These are phyloP conservation scores for Berkeleyomyces rouxiae DNA, from an alignment of 2,329 filamentous ascomycete genomes.

Conservation along the genomic window DNA sequence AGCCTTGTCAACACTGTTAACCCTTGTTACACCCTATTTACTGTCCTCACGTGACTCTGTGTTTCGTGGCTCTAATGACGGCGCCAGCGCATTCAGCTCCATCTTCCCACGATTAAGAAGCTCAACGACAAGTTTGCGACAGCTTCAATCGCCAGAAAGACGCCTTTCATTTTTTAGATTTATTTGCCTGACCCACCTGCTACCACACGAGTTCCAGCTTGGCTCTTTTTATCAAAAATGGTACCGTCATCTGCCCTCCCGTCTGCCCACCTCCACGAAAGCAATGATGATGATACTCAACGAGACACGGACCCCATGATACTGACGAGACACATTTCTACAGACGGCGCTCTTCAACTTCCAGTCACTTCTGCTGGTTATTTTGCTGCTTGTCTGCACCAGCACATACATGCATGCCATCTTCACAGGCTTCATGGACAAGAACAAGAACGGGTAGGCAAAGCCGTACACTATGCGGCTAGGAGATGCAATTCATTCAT, in stretches of 20 bases:
- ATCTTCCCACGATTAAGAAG: neutral
- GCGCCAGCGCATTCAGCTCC: neutral
- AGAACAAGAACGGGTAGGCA: slow-evolving; percentile 71
- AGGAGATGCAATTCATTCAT: neutral
- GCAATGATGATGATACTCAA: slow-evolving; percentile 18
- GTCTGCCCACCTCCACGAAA: neutral
- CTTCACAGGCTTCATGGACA: slow-evolving; percentile 76
- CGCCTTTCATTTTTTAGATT: neutral
- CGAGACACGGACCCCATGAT: neutral
- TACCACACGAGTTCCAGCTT: neutral
- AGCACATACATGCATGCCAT: slow-evolving; percentile 85
- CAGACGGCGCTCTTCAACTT: slow-evolving; percentile 98
- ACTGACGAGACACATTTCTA: neutral
- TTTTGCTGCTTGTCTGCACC: slow-evolving; percentile 91
- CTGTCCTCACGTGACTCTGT: neutral
- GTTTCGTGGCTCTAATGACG: neutral
- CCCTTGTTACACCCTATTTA: neutral
- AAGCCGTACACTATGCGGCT: slow-evolving; percentile 7
- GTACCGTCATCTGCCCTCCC: neutral
- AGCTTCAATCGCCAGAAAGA: neutral
- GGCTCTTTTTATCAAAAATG: neutral
- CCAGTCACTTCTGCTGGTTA: slow-evolving; percentile 84
- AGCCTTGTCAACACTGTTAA: neutral
- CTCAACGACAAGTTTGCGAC: neutral
- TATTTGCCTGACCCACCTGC: neutral